These are phyloP conservation scores for Canariomyces notabilis DNA, from an alignment of 2,329 filamentous ascomycete species.

Conservation along the genomic window DNA sequence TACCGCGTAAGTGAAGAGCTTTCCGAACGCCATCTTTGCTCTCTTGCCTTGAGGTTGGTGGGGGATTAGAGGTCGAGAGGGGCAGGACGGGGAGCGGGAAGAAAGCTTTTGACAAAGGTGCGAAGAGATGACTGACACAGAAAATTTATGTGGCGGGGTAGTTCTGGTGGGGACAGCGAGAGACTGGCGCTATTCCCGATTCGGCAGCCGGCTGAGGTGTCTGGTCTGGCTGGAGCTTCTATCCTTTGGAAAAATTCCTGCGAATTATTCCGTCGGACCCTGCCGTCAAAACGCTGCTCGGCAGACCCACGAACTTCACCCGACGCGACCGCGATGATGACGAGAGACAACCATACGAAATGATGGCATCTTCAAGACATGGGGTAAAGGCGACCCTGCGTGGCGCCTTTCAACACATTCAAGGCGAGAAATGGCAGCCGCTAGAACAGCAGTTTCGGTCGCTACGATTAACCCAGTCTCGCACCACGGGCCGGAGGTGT, in stretches of 20 bases:
- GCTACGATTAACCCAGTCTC: slow-evolving; percentile 11
- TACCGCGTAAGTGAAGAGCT: slow-evolving; percentile 87
- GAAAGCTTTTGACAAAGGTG: slow-evolving; percentile 17
- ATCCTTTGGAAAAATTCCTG: slow-evolving; percentile 19
- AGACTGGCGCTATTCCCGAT: slow-evolving; percentile 10
- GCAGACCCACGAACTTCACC: slow-evolving; percentile 10
- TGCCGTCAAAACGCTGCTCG: slow-evolving; percentile 9
- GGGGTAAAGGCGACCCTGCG: slow-evolving; percentile 22
- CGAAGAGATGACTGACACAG: slow-evolving; percentile 14
- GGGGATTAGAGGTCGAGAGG: slow-evolving; percentile 24
- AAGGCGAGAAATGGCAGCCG: slow-evolving; percentile 13
- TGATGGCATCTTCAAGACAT: slow-evolving; percentile 25
- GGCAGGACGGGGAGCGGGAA: slow-evolving; percentile 23
- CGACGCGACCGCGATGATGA: slow-evolving; percentile 19
- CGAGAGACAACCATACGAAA: slow-evolving; percentile 17
- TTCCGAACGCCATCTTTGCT: slow-evolving; percentile 89
- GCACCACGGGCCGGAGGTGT: slow-evolving; percentile 11
- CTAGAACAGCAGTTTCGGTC: slow-evolving; percentile 24
- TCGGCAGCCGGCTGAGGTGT: not conserved
- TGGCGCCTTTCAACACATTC: slow-evolving; percentile 13
- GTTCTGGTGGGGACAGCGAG: too few species aligned
- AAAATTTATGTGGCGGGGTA: slow-evolving; percentile 27
- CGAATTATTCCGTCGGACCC: slow-evolving; percentile 17
- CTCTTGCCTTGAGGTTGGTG: slow-evolving; percentile 20
- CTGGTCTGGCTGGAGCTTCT: slow-evolving; percentile 14